A percentile compares a stretch with the other conserved stretches of the same genome.
These are phyloP conservation scores for Penicillium vulpinum DNA, from an alignment of 2,329 filamentous ascomycete species.

Conservation along the genomic window DNA sequence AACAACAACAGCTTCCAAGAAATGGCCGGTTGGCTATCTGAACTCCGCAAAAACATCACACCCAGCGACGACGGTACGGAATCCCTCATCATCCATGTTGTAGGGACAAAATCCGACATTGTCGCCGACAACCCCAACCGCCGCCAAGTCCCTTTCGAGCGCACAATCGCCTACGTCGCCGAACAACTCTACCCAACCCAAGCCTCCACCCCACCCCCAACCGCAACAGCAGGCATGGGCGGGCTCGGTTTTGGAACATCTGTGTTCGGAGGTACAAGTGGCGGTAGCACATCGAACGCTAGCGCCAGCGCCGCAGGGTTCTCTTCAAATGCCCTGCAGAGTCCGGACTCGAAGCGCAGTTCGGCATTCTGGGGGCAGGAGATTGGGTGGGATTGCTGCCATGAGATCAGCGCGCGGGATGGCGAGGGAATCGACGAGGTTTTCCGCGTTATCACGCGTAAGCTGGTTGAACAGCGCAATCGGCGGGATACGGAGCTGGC, in stretches of 20 bases:
- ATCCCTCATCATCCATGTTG: conserved; percentile 87
- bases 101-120: conserved; percentile 90
- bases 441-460: conserved; percentile 85
- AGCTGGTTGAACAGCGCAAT: conserved; percentile 71
- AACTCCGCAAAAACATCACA: conserved; percentile 74
- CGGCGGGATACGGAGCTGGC: conserved; percentile 52
- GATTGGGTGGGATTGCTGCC: conserved; percentile 93
- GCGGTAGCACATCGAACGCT: conserved; percentile 27
- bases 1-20: conserved; percentile 81
- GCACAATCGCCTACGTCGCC: conserved; percentile 92
- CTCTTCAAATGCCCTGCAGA: conserved; percentile 24
- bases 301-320: conserved; percentile 17
- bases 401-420: conserved; percentile 92
- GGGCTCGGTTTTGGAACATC: conserved; percentile 17
- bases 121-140: conserved; percentile 77
- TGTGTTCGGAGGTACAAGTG: conserved; percentile 22
- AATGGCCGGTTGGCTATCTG: conserved; percentile 88
- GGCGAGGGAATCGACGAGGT: conserved; percentile 97
- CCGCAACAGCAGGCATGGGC: conserved; percentile 46
- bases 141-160: conserved; percentile 87
- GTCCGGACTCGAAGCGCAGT: conserved; percentile 48
- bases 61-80: conserved; percentile 56
- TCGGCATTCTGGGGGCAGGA: conserved; percentile 76
- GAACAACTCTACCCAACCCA: conserved; percentile 79
- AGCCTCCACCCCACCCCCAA: conserved; percentile 66